Percentiles rank a stretch among this genome's conserved stretches.
Evolutionary conservation across 495 filamentous ascomycete species (phyloP).

Genomic region (Cryomyces minteri): DNA sequence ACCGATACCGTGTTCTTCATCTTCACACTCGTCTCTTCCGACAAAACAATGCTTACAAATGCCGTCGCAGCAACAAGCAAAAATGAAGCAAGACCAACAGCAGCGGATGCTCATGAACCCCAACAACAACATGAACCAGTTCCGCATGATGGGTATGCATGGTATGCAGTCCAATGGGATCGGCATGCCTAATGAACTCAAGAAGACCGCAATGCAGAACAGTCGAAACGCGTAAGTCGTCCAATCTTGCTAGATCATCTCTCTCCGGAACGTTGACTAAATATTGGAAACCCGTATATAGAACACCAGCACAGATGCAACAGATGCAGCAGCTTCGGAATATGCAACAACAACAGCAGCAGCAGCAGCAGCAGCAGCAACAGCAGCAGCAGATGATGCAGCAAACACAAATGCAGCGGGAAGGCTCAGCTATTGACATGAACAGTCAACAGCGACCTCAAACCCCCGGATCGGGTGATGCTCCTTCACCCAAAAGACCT

Average conservation of each 20-base stretch:
- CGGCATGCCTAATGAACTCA: slow-evolving; percentile 37
- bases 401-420: slow-evolving; percentile 44
- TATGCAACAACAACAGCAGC: no score
- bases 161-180: slow-evolving; percentile 30
- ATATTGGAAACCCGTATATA: no score
- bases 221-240: slow-evolving; percentile 46
- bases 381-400: slow-evolving; percentile 38
- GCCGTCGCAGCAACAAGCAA: slow-evolving; percentile 35
- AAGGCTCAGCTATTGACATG: slow-evolving; percentile 75
- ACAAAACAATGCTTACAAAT: not conserved
- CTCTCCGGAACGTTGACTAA: no score
- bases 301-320: no score
- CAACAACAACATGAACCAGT: slow-evolving; percentile 24
- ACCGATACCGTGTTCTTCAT: no score
- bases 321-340: no score
- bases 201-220: slow-evolving; percentile 61
- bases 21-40: no score
- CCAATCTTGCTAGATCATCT: no score
- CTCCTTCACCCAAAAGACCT: slow-evolving; percentile 84
- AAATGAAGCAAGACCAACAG: slow-evolving; percentile 45
- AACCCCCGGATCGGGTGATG: slow-evolving; percentile 65
- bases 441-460: slow-evolving; percentile 59
- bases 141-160: slow-evolving; percentile 27
- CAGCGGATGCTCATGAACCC: slow-evolving; percentile 52
- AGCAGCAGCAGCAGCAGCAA: slow-evolving; percentile 13